Conservation (phyloP, 768 basidiomycete genomes). For the Podaxis rugospora region DNA sequence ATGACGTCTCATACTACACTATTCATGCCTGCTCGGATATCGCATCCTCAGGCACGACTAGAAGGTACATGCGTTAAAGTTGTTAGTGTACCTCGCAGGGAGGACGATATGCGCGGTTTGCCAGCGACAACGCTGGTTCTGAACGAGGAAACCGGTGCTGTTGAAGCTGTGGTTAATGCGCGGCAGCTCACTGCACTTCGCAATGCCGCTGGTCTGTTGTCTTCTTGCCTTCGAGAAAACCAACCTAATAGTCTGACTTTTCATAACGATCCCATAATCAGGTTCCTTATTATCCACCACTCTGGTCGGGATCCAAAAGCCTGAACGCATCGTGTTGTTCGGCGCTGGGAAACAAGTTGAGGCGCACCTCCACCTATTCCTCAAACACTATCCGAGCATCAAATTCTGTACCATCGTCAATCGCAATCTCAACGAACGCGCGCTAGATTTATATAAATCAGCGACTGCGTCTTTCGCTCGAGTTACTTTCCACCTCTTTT, state of each 20-base stretch:
- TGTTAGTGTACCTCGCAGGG: conserved; percentile 62
- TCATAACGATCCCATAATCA: conserved; percentile 19
- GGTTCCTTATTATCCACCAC: conserved; percentile 67
- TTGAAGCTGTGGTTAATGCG: conserved; percentile 79
- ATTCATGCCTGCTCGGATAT: conserved; percentile 77
- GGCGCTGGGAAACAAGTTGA: conserved; percentile 72
- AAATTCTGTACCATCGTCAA: conserved; percentile 56
- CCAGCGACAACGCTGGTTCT: conserved; percentile 76
- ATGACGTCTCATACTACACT: conserved; percentile 56
- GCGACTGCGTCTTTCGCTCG: conserved; percentile 20
- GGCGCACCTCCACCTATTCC: conserved; percentile 59
- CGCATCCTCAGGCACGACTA: neutral
- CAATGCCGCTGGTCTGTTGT: conserved; percentile 67
- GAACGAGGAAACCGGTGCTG: conserved; percentile 62
- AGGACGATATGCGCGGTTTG: conserved; percentile 48
- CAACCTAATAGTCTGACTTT: neutral
- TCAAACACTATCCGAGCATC: conserved; percentile 54
- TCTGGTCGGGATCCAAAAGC: conserved; percentile 39
- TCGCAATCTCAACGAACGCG: conserved; percentile 49
- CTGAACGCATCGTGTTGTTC: conserved; percentile 52
- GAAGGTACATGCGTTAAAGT: conserved; percentile 70
- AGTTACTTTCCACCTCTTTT: conserved; percentile 20
- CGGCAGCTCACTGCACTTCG: conserved; percentile 72
- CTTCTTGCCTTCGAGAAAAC: neutral
- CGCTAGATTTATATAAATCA: conserved; percentile 29